These are phyloP conservation scores for Fusarium zealandicum DNA, from an alignment of 2,329 filamentous ascomycete species.

Conservation along the genomic window DNA sequence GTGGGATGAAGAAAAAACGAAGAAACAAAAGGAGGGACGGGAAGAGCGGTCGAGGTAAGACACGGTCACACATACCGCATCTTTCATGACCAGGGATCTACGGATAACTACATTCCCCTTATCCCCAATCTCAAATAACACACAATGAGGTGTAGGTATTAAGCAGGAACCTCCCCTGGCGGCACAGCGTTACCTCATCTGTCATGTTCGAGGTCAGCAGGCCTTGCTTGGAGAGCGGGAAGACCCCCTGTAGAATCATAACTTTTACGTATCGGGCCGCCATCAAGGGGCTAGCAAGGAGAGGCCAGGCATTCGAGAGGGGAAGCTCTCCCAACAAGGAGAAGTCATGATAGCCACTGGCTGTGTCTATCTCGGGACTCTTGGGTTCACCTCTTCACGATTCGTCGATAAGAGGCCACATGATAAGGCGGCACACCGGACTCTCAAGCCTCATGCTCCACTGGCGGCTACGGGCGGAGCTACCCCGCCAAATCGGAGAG, in stretches of 20 bases:
- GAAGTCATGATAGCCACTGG: slow-evolving; percentile 33
- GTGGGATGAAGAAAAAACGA: slow-evolving; percentile 5
- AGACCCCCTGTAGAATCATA: slow-evolving; percentile 31
- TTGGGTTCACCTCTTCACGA: slow-evolving; percentile 25
- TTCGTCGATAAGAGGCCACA: slow-evolving; percentile 39
- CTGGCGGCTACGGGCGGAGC: slow-evolving; percentile 23
- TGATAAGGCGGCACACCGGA: slow-evolving; percentile 34
- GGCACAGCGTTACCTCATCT: slow-evolving; percentile 25
- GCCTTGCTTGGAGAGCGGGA: slow-evolving; percentile 5
- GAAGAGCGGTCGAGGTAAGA: slow-evolving; percentile 34
- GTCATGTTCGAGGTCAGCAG: slow-evolving; percentile 30
- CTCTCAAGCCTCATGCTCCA: slow-evolving; percentile 35
- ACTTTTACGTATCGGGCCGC: slow-evolving; percentile 32
- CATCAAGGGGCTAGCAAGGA: slow-evolving; percentile 23
- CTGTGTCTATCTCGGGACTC: slow-evolving; percentile 20
- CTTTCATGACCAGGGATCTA: slow-evolving; percentile 28
- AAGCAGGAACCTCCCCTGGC: slow-evolving; percentile 13
- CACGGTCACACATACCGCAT: slow-evolving; percentile 23
- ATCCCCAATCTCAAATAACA: slow-evolving; percentile 27
- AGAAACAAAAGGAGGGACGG: slow-evolving; percentile 24
- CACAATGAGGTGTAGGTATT: slow-evolving; percentile 30
- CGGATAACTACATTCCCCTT: background rate
- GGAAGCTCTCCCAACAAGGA: slow-evolving; percentile 33
- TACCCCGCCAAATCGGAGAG: slow-evolving; percentile 40
- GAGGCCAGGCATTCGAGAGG: slow-evolving; percentile 5